These are phyloP conservation scores for Mycena rebaudengoi DNA, from an alignment of 768 basidiomycete genomes.

Conservation along the genomic window DNA sequence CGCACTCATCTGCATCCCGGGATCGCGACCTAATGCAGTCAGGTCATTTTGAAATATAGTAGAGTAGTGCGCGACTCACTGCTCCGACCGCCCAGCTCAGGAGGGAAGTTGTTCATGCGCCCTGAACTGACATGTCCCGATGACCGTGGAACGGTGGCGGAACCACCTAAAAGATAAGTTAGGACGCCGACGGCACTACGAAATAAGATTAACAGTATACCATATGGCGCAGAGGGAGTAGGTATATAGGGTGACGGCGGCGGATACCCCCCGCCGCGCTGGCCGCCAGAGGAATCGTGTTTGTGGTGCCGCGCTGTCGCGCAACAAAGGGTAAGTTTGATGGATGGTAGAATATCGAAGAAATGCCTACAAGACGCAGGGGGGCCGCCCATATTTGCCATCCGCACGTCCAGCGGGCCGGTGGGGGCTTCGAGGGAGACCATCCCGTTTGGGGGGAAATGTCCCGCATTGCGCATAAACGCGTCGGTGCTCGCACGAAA, in stretches of 20 bases:
- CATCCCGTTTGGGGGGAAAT: not conserved
- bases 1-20: not conserved
- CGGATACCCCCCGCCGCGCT: no score
- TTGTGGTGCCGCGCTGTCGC: constrained; percentile 13
- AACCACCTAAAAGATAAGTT: not conserved
- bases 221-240: not conserved
- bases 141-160: constrained; percentile 2
- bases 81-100: not conserved
- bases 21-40: not conserved
- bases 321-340: not conserved
- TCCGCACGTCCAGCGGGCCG: constrained; percentile 8
- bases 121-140: not conserved
- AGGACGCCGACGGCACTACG: not conserved
- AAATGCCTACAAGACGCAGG: not conserved
- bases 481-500: not conserved
- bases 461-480: not conserved
- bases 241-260: constrained; percentile 9
- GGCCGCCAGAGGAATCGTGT: not conserved
- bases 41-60: not conserved
- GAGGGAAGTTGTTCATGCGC: constrained; percentile 8
- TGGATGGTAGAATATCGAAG: not conserved
- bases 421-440: not conserved
- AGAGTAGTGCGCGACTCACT: not conserved
- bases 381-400: not conserved
- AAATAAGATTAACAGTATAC: no score